A percentile compares a stretch with the other conserved stretches of the same genome.
Conservation (phyloP, 2,329 filamentous ascomycete genomes). For the Pestalotiopsis sp. region DNA sequence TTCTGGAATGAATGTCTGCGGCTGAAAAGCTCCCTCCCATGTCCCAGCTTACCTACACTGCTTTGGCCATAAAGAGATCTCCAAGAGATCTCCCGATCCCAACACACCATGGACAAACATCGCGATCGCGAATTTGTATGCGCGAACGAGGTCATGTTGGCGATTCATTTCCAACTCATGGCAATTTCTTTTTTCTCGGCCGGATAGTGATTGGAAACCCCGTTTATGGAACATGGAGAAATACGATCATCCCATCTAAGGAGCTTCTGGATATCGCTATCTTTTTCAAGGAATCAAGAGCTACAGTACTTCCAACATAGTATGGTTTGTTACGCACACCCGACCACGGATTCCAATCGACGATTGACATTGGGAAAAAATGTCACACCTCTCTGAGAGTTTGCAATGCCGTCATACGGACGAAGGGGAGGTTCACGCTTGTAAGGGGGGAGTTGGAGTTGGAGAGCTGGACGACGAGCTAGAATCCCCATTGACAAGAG, state of each 20-base stretch:
- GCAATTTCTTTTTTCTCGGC: background rate
- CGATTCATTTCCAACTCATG: background rate
- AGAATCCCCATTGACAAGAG: background rate
- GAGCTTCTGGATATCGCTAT: too few species aligned
- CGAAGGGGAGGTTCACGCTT: background rate
- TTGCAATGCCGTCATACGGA: background rate
- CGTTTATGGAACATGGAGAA: background rate
- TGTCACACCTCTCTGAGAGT: background rate
- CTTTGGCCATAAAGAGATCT: too few species aligned
- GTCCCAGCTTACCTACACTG: too few species aligned
- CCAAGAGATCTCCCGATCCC: background rate
- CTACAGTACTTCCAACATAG: too few species aligned
- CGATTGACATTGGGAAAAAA: background rate
- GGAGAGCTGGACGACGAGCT: background rate
- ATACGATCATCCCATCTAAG: too few species aligned
- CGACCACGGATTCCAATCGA: background rate
- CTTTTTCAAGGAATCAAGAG: too few species aligned
- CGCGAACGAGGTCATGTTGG: background rate
- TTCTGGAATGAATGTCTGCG: background rate
- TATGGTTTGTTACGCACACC: too few species aligned
- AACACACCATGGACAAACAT: background rate
- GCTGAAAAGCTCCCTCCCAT: background rate
- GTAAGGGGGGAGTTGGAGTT: background rate
- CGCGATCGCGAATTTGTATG: background rate
- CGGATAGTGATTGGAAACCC: background rate